Base-by-base conservation (phyloP, 176 grass and related monocot genomes). In the Panicum miliaceum region DNA sequence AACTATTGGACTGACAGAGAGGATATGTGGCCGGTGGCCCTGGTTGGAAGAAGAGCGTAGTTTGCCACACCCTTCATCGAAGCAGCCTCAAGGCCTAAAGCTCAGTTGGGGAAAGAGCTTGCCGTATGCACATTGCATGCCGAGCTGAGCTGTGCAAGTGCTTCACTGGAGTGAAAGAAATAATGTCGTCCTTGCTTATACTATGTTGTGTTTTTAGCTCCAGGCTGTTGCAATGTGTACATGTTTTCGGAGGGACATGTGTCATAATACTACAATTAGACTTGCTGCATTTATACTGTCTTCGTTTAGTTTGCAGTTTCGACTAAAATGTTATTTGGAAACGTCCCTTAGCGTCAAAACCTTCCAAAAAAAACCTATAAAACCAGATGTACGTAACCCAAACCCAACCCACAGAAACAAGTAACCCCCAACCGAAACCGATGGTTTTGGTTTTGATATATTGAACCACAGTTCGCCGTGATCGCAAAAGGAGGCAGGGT, bases 81-180 rank as follows among this genome's bases (percentile, higher is more conserved):
- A 41, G 51, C 36, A 76, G 52, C 19, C 52, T 76, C 8, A 58
- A 29, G 60, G 12, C n/a, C n/a, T 10, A 60, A 60, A 58, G 22
- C 34, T 76, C 73, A 41, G 27, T 47, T 80, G 60, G 26, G 63
- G 34, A 37, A 56, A 41, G 12, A 18, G 35, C 8, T 46, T 71
- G 46, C 46, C 1, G 29, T 2, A 15, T 64, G 35, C 9, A 1
- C 15, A 37, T 80, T 2, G 20, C 32, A 38, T 68, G 34, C 32
- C 62, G 23, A 80, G 64, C 64, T 5, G 10, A 54, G 12, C 3
- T 19, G 10, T 68, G 32, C 0, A 25, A 18, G 50, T 32, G 29
- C 78, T 52, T 53, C 62, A 53, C 7, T 20, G 5, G 32, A 34
- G 9, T 80, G 32, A 47, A 81, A 56, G 64, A 81, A 69, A 68